Base-by-base conservation (phyloP, 2,329 filamentous ascomycete species). In the Cordyceps farinosa region DNA sequence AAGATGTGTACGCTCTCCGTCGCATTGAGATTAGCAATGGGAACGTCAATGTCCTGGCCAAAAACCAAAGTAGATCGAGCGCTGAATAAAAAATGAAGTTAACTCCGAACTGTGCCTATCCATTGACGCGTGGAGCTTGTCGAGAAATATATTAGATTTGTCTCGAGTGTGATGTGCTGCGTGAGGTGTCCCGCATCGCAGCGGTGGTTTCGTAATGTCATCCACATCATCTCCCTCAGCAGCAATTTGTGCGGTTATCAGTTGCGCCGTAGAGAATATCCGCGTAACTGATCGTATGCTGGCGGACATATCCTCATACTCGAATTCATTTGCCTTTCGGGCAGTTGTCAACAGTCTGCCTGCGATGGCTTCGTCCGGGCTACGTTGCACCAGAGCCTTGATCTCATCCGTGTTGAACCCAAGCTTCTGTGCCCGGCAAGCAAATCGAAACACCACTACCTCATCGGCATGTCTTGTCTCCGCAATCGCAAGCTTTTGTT, bases 331-430 rank as follows among this genome's bases (percentile, higher is more conserved):
- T 42, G 56, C 54, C 44, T 66, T 62, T 51, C 48, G 27, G 15
- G 55, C 55, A 3, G 65, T 60, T n/a, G 30, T 50, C 5, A 66
- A 62, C 27, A 62, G 38, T 17, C 61, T 51, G 32, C 48, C 22
- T 9, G 61, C 64, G 34, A 65, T 61, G 17, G 61, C 51, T 38
- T 40, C 36, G 60, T 65, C 61, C 2, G 61, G 65, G 42, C 58
- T 50, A 17, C 29, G 29, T 30, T 52, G 22, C 22, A 64, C 22
- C 8, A 62, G 44, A 22, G 52, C 54, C n/a, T 51, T 36, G 36
- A 66, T 65, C 63, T 65, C 57, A 29, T 66, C n/a, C 9, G 57
- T 59, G 17, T 55, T 50, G 15, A 65, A 62, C 8, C 65, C 58
- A 47, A 65, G 57, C 48, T 55, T 64, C n/a, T 60, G 3, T 11